Evolutionary conservation across 257 asterid species (phyloP).

Genomic region (Orobanche coerulescens): DNA sequence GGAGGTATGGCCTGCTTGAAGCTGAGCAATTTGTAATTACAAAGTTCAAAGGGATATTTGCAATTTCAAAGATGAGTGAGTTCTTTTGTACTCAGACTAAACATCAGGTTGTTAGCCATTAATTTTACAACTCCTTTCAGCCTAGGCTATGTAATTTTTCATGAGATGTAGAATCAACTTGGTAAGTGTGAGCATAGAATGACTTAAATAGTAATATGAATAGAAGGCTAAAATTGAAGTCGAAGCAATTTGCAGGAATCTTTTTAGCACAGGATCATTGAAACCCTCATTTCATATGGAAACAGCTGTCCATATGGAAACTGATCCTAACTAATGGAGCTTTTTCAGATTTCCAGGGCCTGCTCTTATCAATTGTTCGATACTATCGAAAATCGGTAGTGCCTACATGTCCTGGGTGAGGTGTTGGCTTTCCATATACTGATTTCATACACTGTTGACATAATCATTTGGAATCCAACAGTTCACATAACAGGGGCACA

Average conservation of each 20-base stretch:
- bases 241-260: not conserved
- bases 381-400: slow-evolving; percentile 8
- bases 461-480: not conserved
- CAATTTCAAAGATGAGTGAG: not conserved
- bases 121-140: not conserved
- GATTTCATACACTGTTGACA: not conserved
- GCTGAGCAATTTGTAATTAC: not conserved
- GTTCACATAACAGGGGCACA: not conserved
- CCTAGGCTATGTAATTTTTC: not conserved
- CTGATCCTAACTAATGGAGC: slow-evolving; percentile 16
- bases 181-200: slow-evolving; percentile 13
- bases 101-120: not conserved
- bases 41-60: not conserved
- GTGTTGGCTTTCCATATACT: slow-evolving; percentile 13
- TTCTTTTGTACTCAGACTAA: not conserved
- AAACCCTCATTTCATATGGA: not conserved
- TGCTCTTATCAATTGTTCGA: not conserved
- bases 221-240: not conserved
- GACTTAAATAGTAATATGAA: not conserved
- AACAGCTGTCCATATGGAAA: not conserved
- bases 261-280: not conserved
- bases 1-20: not conserved
- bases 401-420: slow-evolving; percentile 9
- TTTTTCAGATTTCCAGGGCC: slow-evolving; percentile 15
- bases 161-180: slow-evolving; percentile 7